phyloP scores from a whole-genome alignment of 805 yeast species.

The Monosporozyma solicola region DNA sequence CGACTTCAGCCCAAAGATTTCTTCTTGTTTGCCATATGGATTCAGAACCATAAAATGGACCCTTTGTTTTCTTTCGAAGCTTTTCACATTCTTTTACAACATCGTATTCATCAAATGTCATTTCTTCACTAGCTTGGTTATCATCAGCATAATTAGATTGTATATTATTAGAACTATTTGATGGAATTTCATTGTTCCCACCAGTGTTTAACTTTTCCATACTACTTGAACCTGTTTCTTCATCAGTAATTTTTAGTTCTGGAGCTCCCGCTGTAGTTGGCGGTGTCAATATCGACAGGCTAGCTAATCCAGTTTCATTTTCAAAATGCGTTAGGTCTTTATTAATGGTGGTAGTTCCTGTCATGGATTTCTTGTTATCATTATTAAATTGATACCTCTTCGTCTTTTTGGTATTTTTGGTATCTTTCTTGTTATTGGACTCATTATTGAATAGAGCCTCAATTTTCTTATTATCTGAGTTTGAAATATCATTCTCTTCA shows the following conservation, averaged over 20 bases:
- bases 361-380: not conserved
- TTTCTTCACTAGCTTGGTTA: slow-evolving; percentile 9
- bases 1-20: slow-evolving; percentile 47
- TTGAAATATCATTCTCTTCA: slow-evolving; percentile 7
- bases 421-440: not conserved
- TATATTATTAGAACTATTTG: not conserved
- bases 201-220: not conserved
- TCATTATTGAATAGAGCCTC: slow-evolving; percentile 14
- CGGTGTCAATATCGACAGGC: not conserved
- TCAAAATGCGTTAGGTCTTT: not conserved
- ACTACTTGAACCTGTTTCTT: slow-evolving; percentile 1
- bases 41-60: slow-evolving; percentile 44
- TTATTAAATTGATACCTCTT: not conserved
- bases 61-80: slow-evolving; percentile 27
- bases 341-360: not conserved
- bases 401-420: too few relatives aligned
- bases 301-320: not conserved
- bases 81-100: slow-evolving; percentile 25
- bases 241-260: slow-evolving; percentile 22
- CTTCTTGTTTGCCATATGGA: slow-evolving; percentile 65
- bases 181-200: slow-evolving; percentile 2
- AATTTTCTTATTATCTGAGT: slow-evolving; percentile 15
- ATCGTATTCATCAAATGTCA: slow-evolving; percentile 27
- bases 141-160: slow-evolving; percentile 1
- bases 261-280: not conserved